Conservation (phyloP, 139 green algal genomes). For the Zygnema circumcarinatum region DNA sequence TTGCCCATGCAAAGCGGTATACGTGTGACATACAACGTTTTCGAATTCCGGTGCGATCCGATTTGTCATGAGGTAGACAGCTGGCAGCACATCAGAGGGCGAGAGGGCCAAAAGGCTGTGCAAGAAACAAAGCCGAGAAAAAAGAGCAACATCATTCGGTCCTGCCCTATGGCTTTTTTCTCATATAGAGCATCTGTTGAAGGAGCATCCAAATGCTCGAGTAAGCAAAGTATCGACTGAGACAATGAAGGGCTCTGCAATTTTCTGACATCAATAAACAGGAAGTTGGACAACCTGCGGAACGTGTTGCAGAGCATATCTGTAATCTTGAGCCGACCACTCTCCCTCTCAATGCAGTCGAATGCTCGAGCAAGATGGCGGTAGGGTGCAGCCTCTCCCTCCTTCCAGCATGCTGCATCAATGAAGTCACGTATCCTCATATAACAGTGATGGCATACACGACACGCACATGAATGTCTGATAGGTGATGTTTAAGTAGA, state of each 20-base stretch:
- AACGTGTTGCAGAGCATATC: slow-evolving; percentile 65
- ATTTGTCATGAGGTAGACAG: slow-evolving; percentile 79
- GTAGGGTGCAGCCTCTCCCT: slow-evolving; percentile 73
- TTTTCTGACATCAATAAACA: neutral
- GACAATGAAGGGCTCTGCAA: neutral
- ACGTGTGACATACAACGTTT: slow-evolving; percentile 34
- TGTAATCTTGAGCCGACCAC: slow-evolving; percentile 54
- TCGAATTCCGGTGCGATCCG: slow-evolving; percentile 65
- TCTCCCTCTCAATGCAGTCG: slow-evolving; percentile 53
- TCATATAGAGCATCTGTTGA: neutral
- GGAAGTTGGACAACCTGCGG: slow-evolving; percentile 24
- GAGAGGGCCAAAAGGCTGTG: slow-evolving; percentile 55
- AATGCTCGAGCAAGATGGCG: slow-evolving; percentile 77
- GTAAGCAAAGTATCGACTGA: neutral
- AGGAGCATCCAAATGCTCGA: neutral
- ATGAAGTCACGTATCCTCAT: too few species aligned
- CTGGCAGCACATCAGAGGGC: slow-evolving; percentile 72
- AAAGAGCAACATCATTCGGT: too few species aligned
- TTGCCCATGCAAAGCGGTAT: neutral
- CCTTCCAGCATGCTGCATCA: slow-evolving; percentile 41
- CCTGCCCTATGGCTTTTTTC: too few species aligned
- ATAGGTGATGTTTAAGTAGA: neutral
- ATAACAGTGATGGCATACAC: slow-evolving; percentile 24
- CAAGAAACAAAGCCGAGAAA: neutral
- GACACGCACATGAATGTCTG: neutral